Evolutionary conservation across 305 asterid genomes (phyloP).

Genomic region (Plantago rigida): DNA sequence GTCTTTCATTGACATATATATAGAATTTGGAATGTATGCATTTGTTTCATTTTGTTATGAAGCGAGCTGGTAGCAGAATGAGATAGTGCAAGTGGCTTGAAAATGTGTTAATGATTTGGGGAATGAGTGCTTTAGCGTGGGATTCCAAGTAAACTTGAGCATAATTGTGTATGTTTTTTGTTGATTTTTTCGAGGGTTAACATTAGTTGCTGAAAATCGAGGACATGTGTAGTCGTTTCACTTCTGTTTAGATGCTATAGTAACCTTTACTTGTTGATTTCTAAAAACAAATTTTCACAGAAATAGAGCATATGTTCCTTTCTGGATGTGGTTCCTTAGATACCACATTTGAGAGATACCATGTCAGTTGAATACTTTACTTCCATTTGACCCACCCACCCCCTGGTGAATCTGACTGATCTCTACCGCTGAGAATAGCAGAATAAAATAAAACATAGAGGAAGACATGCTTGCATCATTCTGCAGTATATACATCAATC

Average conservation of each 20-base stretch:
- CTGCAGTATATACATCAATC: too few relatives aligned
- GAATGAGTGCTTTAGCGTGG: background rate
- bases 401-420: too few relatives aligned
- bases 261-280: background rate
- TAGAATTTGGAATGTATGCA: background rate
- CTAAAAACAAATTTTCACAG: background rate
- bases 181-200: background rate
- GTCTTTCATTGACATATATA: background rate
- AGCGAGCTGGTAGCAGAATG: conserved; percentile 5
- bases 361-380: background rate
- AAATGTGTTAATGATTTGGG: background rate
- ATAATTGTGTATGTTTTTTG: background rate
- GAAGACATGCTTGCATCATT: too few relatives aligned
- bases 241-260: background rate
- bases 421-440: too few relatives aligned
- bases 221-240: background rate
- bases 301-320: background rate
- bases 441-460: too few relatives aligned
- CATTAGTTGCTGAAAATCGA: background rate
- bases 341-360: background rate
- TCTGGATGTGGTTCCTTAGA: background rate
- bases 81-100: background rate
- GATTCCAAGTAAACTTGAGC: too few relatives aligned
- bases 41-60: conserved; percentile 1
- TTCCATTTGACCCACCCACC: background rate